These are phyloP conservation scores for Kernera saxatilis DNA, from an alignment of 345 rosid species.

Conservation along the genomic window DNA sequence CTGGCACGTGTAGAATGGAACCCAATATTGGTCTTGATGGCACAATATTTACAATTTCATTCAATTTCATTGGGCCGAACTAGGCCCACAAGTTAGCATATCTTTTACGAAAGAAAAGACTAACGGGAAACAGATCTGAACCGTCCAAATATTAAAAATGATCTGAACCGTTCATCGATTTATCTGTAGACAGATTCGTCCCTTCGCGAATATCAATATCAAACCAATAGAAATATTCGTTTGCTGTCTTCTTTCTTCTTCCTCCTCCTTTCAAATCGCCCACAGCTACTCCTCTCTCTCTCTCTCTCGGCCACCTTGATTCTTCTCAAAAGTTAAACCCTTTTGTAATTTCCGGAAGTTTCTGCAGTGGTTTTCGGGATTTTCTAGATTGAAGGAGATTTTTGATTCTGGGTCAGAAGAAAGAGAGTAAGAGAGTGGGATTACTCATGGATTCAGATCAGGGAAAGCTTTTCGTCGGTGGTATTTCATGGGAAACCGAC, in stretches of 20 bases:
- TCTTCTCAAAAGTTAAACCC: neutral
- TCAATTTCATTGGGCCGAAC: neutral
- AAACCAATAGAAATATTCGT: constrained; percentile 24
- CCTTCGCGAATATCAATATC: constrained; percentile 1
- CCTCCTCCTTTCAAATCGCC: constrained; percentile 13
- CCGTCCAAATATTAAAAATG: neutral
- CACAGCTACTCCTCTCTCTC: neutral
- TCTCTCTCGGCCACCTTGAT: neutral
- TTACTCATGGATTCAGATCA: constrained; percentile 64
- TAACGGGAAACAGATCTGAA: neutral
- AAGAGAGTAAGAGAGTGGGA: neutral
- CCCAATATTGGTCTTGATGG: neutral
- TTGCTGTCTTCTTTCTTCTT: constrained; percentile 7
- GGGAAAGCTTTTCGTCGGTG: constrained; percentile 83
- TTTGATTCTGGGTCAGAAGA: neutral
- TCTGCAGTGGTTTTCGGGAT: neutral
- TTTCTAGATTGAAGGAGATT: neutral
- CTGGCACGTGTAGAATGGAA: neutral
- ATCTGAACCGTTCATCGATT: constrained; percentile 2
- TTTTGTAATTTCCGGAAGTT: neutral
- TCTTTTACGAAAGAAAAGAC: too few relatives aligned
- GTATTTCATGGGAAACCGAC: constrained; percentile 82
- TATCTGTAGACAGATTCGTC: constrained; percentile 12
- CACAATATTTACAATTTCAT: neutral
- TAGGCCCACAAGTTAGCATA: neutral